Conservation (phyloP, 73 alveolate species). For the Paramecium bursaria region DNA sequence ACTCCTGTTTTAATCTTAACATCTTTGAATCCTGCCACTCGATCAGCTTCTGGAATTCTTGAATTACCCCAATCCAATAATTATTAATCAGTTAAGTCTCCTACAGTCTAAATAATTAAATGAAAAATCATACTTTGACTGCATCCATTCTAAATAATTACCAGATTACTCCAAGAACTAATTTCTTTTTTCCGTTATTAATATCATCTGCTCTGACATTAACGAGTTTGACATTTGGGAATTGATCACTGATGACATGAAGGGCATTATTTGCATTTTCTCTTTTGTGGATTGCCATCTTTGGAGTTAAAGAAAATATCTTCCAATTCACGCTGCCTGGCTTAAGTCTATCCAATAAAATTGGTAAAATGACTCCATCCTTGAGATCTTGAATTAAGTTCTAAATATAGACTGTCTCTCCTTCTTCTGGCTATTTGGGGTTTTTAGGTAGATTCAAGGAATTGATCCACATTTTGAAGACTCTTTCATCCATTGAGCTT, state of each 20-base stretch:
- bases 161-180: slow-evolving; percentile 92
- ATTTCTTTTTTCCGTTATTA: slow-evolving; percentile 91
- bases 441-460: slow-evolving; percentile 84
- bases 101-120: slow-evolving; percentile 59
- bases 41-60: slow-evolving; percentile 73
- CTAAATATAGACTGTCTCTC: slow-evolving; percentile 80
- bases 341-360: slow-evolving; percentile 86
- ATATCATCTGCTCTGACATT: slow-evolving; percentile 91
- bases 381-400: slow-evolving; percentile 91
- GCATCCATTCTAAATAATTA: slow-evolving; percentile 87
- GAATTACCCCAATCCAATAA: slow-evolving; percentile 82
- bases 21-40: slow-evolving; percentile 81
- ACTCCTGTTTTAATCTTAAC: slow-evolving; percentile 76
- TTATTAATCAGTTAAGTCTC: slow-evolving; percentile 70
- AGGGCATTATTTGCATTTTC: slow-evolving; percentile 86
- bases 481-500: slow-evolving; percentile 96
- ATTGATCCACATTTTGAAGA: slow-evolving; percentile 96
- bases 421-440: too few relatives aligned
- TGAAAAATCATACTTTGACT: slow-evolving; percentile 63
- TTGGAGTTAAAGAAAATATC: slow-evolving; percentile 78
- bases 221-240: slow-evolving; percentile 77
- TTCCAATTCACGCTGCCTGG: slow-evolving; percentile 93
- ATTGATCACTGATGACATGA: slow-evolving; percentile 86
- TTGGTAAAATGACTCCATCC: slow-evolving; percentile 89
- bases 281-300: slow-evolving; percentile 63